Conservation (phyloP, 2,329 filamentous ascomycete species). For the Geosmithia putterillii region DNA sequence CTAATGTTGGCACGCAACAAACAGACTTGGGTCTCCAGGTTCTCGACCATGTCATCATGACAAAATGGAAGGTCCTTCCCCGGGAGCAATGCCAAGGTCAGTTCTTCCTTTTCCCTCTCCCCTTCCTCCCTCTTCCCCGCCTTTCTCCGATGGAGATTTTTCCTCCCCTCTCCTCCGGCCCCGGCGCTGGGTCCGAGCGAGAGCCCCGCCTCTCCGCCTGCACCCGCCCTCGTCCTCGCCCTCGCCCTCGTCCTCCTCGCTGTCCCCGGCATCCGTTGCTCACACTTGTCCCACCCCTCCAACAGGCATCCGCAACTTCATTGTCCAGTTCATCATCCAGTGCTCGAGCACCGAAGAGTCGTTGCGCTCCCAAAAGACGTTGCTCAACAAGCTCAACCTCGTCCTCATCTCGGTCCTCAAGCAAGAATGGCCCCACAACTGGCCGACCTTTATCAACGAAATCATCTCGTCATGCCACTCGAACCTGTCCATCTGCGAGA, state of each 20-base stretch:
- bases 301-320: conserved; percentile 92
- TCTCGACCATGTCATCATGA: conserved; percentile 96
- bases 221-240: neutral
- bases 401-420: conserved; percentile 96
- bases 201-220: conserved; percentile 2
- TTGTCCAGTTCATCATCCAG: conserved; percentile 96
- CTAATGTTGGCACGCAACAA: conserved; percentile 3
- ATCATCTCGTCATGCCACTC: conserved; percentile 95
- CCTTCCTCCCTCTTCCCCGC: too few species aligned
- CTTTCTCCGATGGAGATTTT: neutral
- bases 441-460: conserved; percentile 99
- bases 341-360: conserved; percentile 83
- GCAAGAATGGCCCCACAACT: conserved; percentile 99
- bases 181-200: neutral
- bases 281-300: neutral
- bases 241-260: neutral
- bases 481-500: conserved; percentile 94
- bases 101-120: conserved; percentile 14
- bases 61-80: conserved; percentile 95
- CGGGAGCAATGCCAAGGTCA: conserved; percentile 85
- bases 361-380: conserved; percentile 69
- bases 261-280: neutral
- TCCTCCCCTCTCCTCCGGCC: neutral
- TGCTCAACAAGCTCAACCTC: conserved; percentile 96
- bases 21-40: conserved; percentile 88